Base-by-base conservation (phyloP, 768 basidiomycete species). In the Lactarius sp. region DNA sequence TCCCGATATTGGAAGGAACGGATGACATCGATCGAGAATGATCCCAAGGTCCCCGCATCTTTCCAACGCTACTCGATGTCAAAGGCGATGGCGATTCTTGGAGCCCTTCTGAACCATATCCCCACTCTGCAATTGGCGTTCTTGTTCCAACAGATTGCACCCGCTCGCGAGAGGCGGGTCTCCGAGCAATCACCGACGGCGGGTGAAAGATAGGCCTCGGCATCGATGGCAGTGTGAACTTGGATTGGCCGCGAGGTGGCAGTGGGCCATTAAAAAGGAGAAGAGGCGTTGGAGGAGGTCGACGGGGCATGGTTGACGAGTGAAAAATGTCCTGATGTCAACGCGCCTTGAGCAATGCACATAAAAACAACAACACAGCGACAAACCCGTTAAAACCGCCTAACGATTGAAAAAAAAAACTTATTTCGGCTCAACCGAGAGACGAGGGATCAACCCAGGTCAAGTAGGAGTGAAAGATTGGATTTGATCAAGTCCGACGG, bases 221-320 rank as follows among this genome's bases (percentile, higher is more conserved):
- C 33, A 85, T 27, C n/a, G 83, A 81, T 13, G 90, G 90, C 67
- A 90, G 77, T 14, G 76, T 80, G 73, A 90, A 86, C 70, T 81
- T 87, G 22, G 86, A 81, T 51, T 76, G 67, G 56, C 81, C 81
- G 66, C 86, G 80, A n/a, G 81, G 71, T 3, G 87, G 86, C 33
- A 82, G 78, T 5, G 87, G 87, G 14, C 87, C 88, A 42, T 76
- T 73, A 61, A 80, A 74, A 61, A 90, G 81, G 53, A 78, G 82
- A 64, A 91, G 83, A 34, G 86, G 78, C 50, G 83, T 79, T 6
- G 89, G 89, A 1, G 89, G 85, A 36, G 81, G 76, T 36, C 89
- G 85, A 69, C 88, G 85, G 58, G 82, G 80, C 87, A 90, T 90
- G 47, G 63, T 66, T 52, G 51, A 22, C 57, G 44, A 8, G 39